Base-by-base conservation (phyloP, 106 monocot species). In the Allium fistulosum region DNA sequence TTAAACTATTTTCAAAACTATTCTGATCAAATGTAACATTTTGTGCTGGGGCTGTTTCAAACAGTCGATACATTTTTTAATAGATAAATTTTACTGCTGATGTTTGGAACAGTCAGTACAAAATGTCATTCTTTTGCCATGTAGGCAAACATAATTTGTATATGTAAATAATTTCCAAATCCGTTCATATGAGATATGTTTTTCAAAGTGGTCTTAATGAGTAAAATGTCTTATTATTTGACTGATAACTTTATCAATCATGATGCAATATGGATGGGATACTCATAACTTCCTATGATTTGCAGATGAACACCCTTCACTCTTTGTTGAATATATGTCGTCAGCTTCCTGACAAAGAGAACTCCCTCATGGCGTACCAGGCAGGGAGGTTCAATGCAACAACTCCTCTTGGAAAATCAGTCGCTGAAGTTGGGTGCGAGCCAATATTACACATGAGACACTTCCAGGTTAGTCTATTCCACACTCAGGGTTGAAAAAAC, bases 401-500 rank as follows among this genome's bases (percentile, higher is more conserved):
- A 69, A 99, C 99, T n/a, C 84, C 90, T 71, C 82, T 79, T 75
- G 99, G 99, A 86, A 82, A 78, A 71, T 85, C 83, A 15, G 82
- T 99, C 68, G 92, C 99, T 10, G 92, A 99, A 45, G 73, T 99
- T 79, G 99, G 99, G 18, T 93, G 99, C 74, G 92, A 99, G 49
- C 99, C 99, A 26, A 90, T 99, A 75, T 71, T 93, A 69, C 92
- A 93, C 72, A 99, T 99, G 99, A 75, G 99, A 55, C 87, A 90
- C 71, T 90, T 99, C 74, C 99, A 99, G 93, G 99, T 99, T 61
- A 57, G 77, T 58, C 47, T 37, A 37, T 37, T 5, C 5, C 1
- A 37, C 37, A 2, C 5, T 37, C 37, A 37, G 37, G 37, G 2
- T 5, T 2, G 37, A 37, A 37, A 37, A 37, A 37, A 11, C 53